These are phyloP conservation scores for Boletus speciosus DNA, from an alignment of 768 basidiomycete genomes.

Conservation along the genomic window DNA sequence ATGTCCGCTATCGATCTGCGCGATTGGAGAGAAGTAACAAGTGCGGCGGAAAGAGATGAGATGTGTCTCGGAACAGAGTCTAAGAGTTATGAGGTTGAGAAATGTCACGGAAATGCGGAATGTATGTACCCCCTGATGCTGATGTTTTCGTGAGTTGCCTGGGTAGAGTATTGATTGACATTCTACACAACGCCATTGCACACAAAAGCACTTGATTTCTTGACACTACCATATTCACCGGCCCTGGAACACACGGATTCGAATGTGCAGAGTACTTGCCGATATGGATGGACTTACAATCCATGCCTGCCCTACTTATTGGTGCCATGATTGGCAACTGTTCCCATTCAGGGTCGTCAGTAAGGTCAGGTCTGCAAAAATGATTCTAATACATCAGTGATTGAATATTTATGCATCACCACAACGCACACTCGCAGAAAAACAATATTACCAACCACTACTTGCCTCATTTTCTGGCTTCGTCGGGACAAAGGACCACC, in stretches of 20 bases:
- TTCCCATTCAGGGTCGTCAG: slow-evolving; percentile 50
- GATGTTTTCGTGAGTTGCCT: slow-evolving; percentile 19
- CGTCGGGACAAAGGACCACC: slow-evolving; percentile 39
- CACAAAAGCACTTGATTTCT: slow-evolving; percentile 59
- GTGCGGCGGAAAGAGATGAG: slow-evolving; percentile 19
- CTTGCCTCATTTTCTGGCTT: slow-evolving; percentile 34
- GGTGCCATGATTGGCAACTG: slow-evolving; percentile 44
- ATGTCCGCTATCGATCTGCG: slow-evolving; percentile 58
- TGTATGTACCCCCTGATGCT: slow-evolving; percentile 17
- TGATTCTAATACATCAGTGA: not conserved
- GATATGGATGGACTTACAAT: slow-evolving; percentile 39
- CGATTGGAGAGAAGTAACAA: slow-evolving; percentile 45
- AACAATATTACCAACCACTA: slow-evolving; percentile 44
- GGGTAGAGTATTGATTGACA: slow-evolving; percentile 46
- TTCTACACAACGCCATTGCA: slow-evolving; percentile 44
- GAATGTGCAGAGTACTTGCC: not conserved
- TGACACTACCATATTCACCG: slow-evolving; percentile 51
- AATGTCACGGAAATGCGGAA: not conserved
- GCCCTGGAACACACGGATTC: slow-evolving; percentile 41
- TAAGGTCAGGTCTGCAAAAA: slow-evolving; percentile 48
- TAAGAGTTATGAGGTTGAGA: slow-evolving; percentile 23
- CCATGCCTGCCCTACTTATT: slow-evolving; percentile 40
- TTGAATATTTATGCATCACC: not conserved
- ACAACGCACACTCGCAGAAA: slow-evolving; percentile 51
- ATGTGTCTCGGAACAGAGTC: slow-evolving; percentile 27